These are phyloP conservation scores for Phytophthora sansomeana DNA, from an alignment of 352 stramenopile genomes.

Conservation along the genomic window DNA sequence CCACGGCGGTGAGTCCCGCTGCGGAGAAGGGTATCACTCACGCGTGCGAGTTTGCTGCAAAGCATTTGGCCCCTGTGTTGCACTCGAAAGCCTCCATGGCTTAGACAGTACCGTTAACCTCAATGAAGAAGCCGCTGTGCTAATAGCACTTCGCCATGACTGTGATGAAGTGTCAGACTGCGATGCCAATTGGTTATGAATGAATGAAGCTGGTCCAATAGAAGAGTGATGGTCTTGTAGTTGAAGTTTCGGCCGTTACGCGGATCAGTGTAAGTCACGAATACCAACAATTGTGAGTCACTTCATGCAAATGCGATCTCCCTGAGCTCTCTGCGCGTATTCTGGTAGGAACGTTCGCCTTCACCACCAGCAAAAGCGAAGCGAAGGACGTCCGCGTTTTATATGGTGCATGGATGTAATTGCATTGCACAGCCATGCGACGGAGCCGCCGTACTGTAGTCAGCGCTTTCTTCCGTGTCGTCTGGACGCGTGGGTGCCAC, in stretches of 20 bases:
- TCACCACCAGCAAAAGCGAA: neutral
- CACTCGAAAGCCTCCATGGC: neutral
- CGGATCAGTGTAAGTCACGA: slow-evolving; percentile 4
- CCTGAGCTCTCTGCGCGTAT: neutral
- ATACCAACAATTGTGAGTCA: neutral
- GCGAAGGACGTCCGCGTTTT: neutral
- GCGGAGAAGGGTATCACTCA: slow-evolving; percentile 35
- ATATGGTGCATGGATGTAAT: no score
- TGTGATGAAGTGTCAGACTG: no score
- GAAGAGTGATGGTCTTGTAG: slow-evolving; percentile 18
- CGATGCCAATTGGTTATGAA: no score
- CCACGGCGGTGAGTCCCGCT: slow-evolving; percentile 33
- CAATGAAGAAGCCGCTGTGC: no score
- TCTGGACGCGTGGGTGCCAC: slow-evolving; percentile 8
- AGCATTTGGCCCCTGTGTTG: slow-evolving; percentile 26
- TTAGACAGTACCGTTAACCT: no score
- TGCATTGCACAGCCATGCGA: no score
- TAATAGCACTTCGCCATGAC: no score
- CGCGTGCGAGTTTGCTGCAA: slow-evolving; percentile 30
- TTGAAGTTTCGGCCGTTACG: slow-evolving; percentile 31
- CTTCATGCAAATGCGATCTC: slow-evolving; percentile 15
- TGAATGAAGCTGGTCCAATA: no score
- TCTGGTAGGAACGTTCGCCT: neutral
- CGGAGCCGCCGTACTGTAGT: no score
- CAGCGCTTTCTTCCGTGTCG: slow-evolving; percentile 25